Evolutionary conservation across 768 basidiomycete genomes (phyloP).

Genomic region (Zangia roseola): DNA sequence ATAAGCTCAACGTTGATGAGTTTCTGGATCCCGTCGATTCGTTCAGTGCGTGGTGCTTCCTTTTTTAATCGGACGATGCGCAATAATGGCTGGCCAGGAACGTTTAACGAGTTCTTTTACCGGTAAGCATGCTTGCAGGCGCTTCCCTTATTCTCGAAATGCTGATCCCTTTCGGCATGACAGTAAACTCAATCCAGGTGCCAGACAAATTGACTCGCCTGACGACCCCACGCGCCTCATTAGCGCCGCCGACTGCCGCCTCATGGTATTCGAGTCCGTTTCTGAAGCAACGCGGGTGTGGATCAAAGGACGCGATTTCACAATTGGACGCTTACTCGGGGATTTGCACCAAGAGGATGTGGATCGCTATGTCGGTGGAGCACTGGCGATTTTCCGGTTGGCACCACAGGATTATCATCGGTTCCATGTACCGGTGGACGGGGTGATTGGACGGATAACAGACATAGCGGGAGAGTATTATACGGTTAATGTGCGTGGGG

Average conservation of each 20-base stretch:
- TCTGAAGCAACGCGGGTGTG: slow-evolving; percentile 84
- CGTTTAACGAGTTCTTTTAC: slow-evolving; percentile 93
- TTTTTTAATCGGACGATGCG: background rate
- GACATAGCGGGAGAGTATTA: slow-evolving; percentile 92
- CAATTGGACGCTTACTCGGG: slow-evolving; percentile 75
- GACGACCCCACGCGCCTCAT: slow-evolving; percentile 79
- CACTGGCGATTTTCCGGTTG: slow-evolving; percentile 84
- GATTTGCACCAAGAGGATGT: slow-evolving; percentile 69
- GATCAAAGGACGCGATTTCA: slow-evolving; percentile 98
- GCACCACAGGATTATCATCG: slow-evolving; percentile 97
- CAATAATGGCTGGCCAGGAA: slow-evolving; percentile 47
- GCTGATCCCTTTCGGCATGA: slow-evolving; percentile 5
- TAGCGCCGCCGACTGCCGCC: slow-evolving; percentile 92
- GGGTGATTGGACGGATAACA: slow-evolving; percentile 77
- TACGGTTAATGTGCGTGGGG: slow-evolving; percentile 81
- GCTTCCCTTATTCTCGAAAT: background rate
- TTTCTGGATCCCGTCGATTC: slow-evolving; percentile 79
- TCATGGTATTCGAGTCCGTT: slow-evolving; percentile 90
- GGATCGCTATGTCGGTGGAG: slow-evolving; percentile 74
- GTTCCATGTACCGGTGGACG: slow-evolving; percentile 87
- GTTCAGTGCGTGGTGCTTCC: slow-evolving; percentile 60
- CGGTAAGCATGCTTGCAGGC: slow-evolving; percentile 37
- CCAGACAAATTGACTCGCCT: slow-evolving; percentile 70
- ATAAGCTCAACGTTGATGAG: slow-evolving; percentile 79
- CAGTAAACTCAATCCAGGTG: slow-evolving; percentile 82